These are phyloP conservation scores for Mucor indicus DNA, from an alignment of 371 early-diverging fungal genomes.

Conservation along the genomic window DNA sequence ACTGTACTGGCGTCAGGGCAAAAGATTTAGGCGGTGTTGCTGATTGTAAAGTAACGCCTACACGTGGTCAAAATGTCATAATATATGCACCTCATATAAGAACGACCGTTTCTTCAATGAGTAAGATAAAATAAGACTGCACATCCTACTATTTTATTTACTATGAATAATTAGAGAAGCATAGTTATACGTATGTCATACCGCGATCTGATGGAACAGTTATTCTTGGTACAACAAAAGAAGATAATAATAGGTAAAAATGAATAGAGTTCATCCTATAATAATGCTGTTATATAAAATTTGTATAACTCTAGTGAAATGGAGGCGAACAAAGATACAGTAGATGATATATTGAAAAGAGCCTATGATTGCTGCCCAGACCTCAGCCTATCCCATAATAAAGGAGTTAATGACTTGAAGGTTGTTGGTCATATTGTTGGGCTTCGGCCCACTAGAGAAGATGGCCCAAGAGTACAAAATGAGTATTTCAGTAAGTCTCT, in stretches of 20 bases:
- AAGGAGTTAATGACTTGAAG: conserved; percentile 30
- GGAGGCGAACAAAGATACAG: too few relatives aligned
- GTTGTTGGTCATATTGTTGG: conserved; percentile 61
- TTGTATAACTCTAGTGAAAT: neutral
- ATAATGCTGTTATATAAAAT: neutral
- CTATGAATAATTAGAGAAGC: too few relatives aligned
- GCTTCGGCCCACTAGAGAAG: conserved; percentile 57
- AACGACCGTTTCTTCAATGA: conserved; percentile 12
- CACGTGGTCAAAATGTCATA: conserved; percentile 66
- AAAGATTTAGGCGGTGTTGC: conserved; percentile 57
- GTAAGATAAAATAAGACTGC: neutral
- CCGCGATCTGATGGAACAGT: conserved; percentile 75
- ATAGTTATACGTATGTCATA: conserved; percentile 72
- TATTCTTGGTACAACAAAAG: conserved; percentile 73
- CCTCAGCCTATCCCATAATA: too few relatives aligned
- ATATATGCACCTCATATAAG: conserved; percentile 57
- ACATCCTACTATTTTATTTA: neutral
- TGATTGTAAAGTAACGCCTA: conserved; percentile 56
- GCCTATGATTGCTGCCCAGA: too few relatives aligned
- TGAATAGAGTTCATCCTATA: neutral
- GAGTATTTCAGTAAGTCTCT: conserved; percentile 47
- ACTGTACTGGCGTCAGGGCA: conserved; percentile 68
- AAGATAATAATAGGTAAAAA: too few relatives aligned
- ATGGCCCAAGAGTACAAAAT: conserved; percentile 67
- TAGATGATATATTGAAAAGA: too few relatives aligned